Evolutionary conservation across 139 green algal genomes (phyloP), one percentile per base, ranked within the genome.

Genomic region (Chlorokybus atmophyticus): DNA sequence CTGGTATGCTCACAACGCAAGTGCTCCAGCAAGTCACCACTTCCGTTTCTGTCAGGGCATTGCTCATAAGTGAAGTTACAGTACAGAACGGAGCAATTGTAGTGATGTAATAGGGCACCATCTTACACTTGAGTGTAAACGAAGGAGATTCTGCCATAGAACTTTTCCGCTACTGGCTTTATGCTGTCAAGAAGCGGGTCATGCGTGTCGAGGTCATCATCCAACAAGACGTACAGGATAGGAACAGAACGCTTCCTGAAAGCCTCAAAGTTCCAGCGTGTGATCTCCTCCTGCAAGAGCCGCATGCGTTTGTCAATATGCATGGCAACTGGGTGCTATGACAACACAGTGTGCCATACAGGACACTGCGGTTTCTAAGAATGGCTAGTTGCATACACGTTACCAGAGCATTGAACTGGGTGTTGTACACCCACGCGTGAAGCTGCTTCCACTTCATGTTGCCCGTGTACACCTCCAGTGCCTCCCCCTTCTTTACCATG

Each of bases 181-280:
- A 57, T 29, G 28, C 27, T 32, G 21, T 3, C 3, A 8, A 66
- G 50, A 8, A 58, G 26, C 47, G 25, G 21, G 3, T 21, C 25
- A 6, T 52, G 49, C 2, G 23, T 23, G 10, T 32, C 10, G 31
- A 6, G 8, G 19, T 50, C 32, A 39, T 50, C 47, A 31, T 44
- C 48, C 58, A 66, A 32, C n/a, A 66, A 19, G 3, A 66, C 26
- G 48, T 66, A 66, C 19, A 66, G 44, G 5, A 66, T 57, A 2
- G 58, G 58, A 7, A 52, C 26, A 4, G 31, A 35, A 14, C 47
- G 49, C 44, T 35, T 40, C 5, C 58, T 30, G 58, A 59, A 66
- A n/a, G 57, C 58, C 28, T 26, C 17, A 27, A 66, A 66, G 48
- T 57, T 66, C 26, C 3, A 6, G 6, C 23, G 44, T 2, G 58